Evolutionary conservation across 305 asterid genomes (phyloP).

Genomic region (Fraxinus albicans): DNA sequence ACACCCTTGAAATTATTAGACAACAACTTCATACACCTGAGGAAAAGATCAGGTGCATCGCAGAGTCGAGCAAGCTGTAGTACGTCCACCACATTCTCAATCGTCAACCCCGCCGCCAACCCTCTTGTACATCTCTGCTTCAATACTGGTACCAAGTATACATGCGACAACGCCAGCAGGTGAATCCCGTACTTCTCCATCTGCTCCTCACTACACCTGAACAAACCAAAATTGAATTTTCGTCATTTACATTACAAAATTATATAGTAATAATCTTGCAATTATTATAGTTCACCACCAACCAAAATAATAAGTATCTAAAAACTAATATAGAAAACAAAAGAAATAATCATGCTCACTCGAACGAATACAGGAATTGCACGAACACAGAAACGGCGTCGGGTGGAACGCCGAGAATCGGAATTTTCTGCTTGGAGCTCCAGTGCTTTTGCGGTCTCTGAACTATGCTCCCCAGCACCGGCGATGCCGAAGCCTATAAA

Average conservation of each 20-base stretch:
- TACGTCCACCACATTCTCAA: slow-evolving; percentile 72
- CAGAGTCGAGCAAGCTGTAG: slow-evolving; percentile 82
- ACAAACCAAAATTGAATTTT: background rate
- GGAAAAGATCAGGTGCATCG: slow-evolving; percentile 81
- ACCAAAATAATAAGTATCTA: slow-evolving; percentile 2
- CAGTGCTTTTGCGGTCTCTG: slow-evolving; percentile 62
- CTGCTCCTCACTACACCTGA: slow-evolving; percentile 72
- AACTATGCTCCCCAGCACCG: slow-evolving; percentile 74
- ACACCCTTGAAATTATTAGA: slow-evolving; percentile 50
- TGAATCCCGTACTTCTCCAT: slow-evolving; percentile 76
- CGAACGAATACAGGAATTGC: slow-evolving; percentile 58
- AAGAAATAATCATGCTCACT: slow-evolving; percentile 44
- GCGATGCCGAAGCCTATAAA: slow-evolving; percentile 69
- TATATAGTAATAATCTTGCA: slow-evolving; percentile 21
- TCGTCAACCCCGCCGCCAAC: slow-evolving; percentile 40
- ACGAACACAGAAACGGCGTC: slow-evolving; percentile 77
- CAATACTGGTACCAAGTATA: slow-evolving; percentile 69
- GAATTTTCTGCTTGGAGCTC: slow-evolving; percentile 46
- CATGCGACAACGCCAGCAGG: slow-evolving; percentile 77
- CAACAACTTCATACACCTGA: slow-evolving; percentile 64
- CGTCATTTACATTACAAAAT: background rate
- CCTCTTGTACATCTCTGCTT: slow-evolving; percentile 71
- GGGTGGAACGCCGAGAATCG: slow-evolving; percentile 78
- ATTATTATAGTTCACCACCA: slow-evolving; percentile 27
- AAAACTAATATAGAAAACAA: background rate